These are phyloP conservation scores for Myriosclerotinia duriaeana DNA, from an alignment of 2,329 filamentous ascomycete species.

Conservation along the genomic window DNA sequence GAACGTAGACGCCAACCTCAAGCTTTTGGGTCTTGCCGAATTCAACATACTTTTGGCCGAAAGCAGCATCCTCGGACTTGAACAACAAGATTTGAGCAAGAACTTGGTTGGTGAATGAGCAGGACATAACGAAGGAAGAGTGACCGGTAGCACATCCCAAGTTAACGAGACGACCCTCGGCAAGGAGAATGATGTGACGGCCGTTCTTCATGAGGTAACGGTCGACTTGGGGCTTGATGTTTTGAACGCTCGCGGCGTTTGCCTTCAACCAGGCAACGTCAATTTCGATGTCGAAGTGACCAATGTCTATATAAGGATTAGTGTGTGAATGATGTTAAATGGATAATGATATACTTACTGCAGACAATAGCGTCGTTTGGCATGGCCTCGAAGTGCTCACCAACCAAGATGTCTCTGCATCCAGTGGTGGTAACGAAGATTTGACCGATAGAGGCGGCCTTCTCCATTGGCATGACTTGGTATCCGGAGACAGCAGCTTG, in stretches of 20 bases:
- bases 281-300: constrained; percentile 99
- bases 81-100: constrained; percentile 98
- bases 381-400: constrained; percentile 92
- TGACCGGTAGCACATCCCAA: constrained; percentile 98
- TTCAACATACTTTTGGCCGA: constrained; percentile 92
- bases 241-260: constrained; percentile 88
- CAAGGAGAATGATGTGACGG: constrained; percentile 96
- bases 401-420: constrained; percentile 95
- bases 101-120: constrained; percentile 99
- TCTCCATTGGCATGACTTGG: constrained; percentile 97
- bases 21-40: constrained; percentile 93
- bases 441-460: constrained; percentile 83
- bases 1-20: constrained; percentile 87
- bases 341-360: constrained; percentile 59
- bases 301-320: constrained; percentile 67
- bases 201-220: constrained; percentile 92
- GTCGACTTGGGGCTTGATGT: constrained; percentile 99
- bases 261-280: constrained; percentile 99
- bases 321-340: neutral
- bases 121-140: constrained; percentile 99
- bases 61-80: constrained; percentile 86
- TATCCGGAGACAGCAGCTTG: constrained; percentile 97
- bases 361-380: constrained; percentile 97
- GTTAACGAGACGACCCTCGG: constrained; percentile 98
- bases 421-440: constrained; percentile 99